These are phyloP conservation scores for Glycine tomentella DNA, from an alignment of 306 rosid species.

Conservation along the genomic window DNA sequence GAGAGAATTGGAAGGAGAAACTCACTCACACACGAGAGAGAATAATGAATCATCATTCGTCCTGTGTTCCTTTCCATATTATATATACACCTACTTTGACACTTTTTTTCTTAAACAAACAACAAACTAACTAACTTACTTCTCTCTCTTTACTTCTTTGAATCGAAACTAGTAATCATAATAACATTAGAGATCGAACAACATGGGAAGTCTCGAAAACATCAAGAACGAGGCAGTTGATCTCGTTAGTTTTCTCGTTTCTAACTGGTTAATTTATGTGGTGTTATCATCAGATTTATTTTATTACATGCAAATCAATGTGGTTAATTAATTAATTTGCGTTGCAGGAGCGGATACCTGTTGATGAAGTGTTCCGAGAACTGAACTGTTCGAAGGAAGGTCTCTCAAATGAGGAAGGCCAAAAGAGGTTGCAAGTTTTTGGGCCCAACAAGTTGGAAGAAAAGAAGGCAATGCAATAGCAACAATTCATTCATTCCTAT, in stretches of 20 bases:
- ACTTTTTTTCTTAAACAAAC: neutral
- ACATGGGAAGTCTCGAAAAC: conserved; percentile 63
- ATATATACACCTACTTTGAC: neutral
- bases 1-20: conserved; percentile 35
- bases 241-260: conserved; percentile 56
- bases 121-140: neutral
- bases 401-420: conserved; percentile 74
- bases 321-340: neutral
- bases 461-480: conserved; percentile 55
- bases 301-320: neutral
- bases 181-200: neutral
- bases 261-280: too few relatives aligned
- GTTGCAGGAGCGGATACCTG: conserved; percentile 76
- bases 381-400: conserved; percentile 80
- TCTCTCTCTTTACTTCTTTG: neutral
- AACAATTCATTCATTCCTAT: neutral
- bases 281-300: neutral
- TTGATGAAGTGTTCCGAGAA: conserved; percentile 83
- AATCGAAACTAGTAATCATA: neutral
- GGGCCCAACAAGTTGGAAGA: conserved; percentile 93
- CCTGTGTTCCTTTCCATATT: neutral
- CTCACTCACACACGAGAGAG: conserved; percentile 21
- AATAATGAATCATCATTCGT: neutral
- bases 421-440: conserved; percentile 69
- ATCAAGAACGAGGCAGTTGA: conserved; percentile 83